A percentile compares a stretch with the other conserved stretches of the same genome.
Conservation (phyloP, 2,329 filamentous ascomycete species). For the Hypomyces rosellus region DNA sequence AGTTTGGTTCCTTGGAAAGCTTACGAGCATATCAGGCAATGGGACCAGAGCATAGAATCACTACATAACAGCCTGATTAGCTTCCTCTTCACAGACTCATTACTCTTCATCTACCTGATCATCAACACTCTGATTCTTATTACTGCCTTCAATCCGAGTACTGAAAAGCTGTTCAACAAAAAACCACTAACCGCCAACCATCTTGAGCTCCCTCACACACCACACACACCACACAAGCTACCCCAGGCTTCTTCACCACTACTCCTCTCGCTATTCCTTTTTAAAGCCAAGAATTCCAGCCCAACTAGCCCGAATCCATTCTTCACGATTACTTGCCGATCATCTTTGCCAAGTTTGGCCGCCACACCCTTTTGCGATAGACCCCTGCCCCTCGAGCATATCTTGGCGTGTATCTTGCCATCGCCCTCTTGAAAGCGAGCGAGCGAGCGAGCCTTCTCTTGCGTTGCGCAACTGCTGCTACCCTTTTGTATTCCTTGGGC, state of each 20-base stretch:
- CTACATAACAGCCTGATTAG: not conserved
- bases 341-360: conserved; percentile 7
- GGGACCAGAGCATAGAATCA: not conserved
- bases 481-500: not conserved
- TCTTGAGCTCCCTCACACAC: not conserved
- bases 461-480: not conserved
- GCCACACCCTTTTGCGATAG: not conserved
- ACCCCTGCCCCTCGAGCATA: not conserved
- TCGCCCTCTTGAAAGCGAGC: not conserved
- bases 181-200: not conserved
- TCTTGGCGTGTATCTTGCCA: not conserved
- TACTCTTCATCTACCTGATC: no score
- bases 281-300: conserved; percentile 6
- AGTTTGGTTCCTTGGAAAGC: not conserved
- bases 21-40: not conserved
- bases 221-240: not conserved
- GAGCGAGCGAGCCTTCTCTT: not conserved
- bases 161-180: no score
- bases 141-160: no score
- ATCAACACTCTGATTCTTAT: no score
- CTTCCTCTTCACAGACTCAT: not conserved
- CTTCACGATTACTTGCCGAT: conserved; percentile 7
- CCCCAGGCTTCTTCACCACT: not conserved
- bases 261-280: not conserved
- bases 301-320: conserved; percentile 6